Evolutionary conservation across 2,329 filamentous ascomycete species (phyloP).

Genomic region (Nigrospora oryzae): DNA sequence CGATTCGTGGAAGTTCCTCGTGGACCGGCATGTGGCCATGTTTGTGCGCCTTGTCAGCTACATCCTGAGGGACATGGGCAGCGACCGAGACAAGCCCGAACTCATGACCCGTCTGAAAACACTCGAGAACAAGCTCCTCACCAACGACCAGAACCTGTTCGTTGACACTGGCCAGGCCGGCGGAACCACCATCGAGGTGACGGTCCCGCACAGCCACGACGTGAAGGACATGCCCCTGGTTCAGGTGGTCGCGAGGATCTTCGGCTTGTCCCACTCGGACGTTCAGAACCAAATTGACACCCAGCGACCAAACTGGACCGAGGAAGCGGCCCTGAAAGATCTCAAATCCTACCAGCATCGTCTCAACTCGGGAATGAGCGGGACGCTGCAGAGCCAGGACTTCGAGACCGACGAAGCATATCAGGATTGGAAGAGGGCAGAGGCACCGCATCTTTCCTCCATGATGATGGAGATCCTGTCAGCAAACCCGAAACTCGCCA

Average conservation of each 20-base stretch:
- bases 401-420: slow-evolving; percentile 88
- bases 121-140: slow-evolving; percentile 86
- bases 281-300: slow-evolving; percentile 83
- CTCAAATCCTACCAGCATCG: slow-evolving; percentile 90
- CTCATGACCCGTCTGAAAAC: slow-evolving; percentile 69
- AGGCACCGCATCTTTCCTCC: slow-evolving; percentile 77
- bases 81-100: slow-evolving; percentile 77
- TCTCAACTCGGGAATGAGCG: slow-evolving; percentile 69
- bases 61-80: slow-evolving; percentile 75
- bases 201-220: slow-evolving; percentile 78
- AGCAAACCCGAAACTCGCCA: slow-evolving; percentile 76
- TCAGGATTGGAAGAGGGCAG: slow-evolving; percentile 83
- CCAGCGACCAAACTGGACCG: slow-evolving; percentile 76
- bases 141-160: slow-evolving; percentile 84
- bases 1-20: slow-evolving; percentile 83
- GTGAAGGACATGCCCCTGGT: slow-evolving; percentile 97
- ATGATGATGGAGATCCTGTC: slow-evolving; percentile 90
- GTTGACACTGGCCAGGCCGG: slow-evolving; percentile 50
- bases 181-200: slow-evolving; percentile 67
- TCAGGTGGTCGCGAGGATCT: slow-evolving; percentile 77
- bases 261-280: slow-evolving; percentile 69
- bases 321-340: slow-evolving; percentile 82
- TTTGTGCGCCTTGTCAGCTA: slow-evolving; percentile 81
- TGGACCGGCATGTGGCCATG: slow-evolving; percentile 88
- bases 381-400: slow-evolving; percentile 72